Base-by-base conservation (phyloP, 495 filamentous ascomycete species). In the Antarctomyces pellizariae region DNA sequence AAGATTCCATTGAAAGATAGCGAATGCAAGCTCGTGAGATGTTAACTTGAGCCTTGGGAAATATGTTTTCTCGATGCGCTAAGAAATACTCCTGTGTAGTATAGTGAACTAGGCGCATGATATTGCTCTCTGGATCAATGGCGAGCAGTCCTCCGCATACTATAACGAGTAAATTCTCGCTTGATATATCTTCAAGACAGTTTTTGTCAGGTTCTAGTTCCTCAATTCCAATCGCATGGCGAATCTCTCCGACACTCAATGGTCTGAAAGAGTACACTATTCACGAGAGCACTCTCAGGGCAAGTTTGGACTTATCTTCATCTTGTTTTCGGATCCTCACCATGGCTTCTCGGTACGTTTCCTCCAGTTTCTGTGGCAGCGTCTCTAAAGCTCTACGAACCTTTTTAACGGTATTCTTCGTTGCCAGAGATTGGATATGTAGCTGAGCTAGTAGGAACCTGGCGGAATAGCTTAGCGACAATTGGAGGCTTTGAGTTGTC, bases 91-190 rank as follows among this genome's bases (percentile, higher is more conserved):
- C 49, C 31, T 64, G 53, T 0, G 58, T 47, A 3, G 64, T 66
- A 30, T 60, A 64, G 38, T 68, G 67, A 4, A 64, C 54, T 12
- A 71, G 43, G 8, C 58, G 54, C 18, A 67, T 45, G 23, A 57
- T 46, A 6, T 34, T 19, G 26, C 50, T 65, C 11, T 52, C 46
- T 12, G 50, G 21, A 25, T 69, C 56, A 3, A 62, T 29, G 2
- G 46, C 57, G 3, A 67, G 53, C 10, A 74, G 43, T 3, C 66
- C 64, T 24, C 53, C 54, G 33, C 64, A 70, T 10, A 56, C 47
- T 16, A 32, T 34, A 18, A 33, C 30, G 9, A 22, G 13, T 10
- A 38, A 16, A 9, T 28, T 18, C 6, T 45, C 40, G 12, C 31
- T 35, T 1, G 36, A 11, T 13, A 53, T 43, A 5, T 49, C 35